Evolutionary conservation across 2,329 filamentous ascomycete species (phyloP), one percentile per base, ranked within the genome.

Genomic region (Talaromyces marneffei): DNA sequence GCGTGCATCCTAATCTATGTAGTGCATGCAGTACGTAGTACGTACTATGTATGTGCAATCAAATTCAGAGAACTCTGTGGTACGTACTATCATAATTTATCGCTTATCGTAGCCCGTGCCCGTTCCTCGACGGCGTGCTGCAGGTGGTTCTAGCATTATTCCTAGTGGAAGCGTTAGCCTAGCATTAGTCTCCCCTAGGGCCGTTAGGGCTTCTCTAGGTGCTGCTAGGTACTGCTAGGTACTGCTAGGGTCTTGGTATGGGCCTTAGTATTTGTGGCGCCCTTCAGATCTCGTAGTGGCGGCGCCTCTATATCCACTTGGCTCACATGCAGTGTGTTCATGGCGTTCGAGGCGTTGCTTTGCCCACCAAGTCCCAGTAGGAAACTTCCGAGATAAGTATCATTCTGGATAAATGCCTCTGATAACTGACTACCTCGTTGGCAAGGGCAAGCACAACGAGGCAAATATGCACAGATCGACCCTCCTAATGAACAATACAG

Each of bases 241-340:
- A 6, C 37, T 39, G 37, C 37, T 9, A 25, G 42, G 46, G 46
- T 31, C 46, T 50, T 29, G 27, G 44, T 48, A 29, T 29, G 20
- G 42, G 42, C 12, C 20, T 14, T 25, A 25, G 44, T 29, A 31
- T 52, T 14, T 33, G 48, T 52, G 48, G 48, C 48, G 48, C 29
- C 48, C 14, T 52, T 52, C 48, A 52, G 48, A 52, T 52, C 48
- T 52, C n/a, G 14, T 52, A 7, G 48, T 52, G 48, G 46, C 46
- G 46, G 27, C 46, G 46, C 27, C 46, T 31, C 46, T 31, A n/a
- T 35, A 33, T 33, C 48, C 48, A 52, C 48, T 50, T 46, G 39
- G 39, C 12, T 20, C 3, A 18, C 9, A 48, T 31, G 46, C 27
- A 31, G n/a, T 16, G 29, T 23, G 40, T 23, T 46, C n/a, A 33